These are phyloP conservation scores for Botrytis squamosa DNA, from an alignment of 2,329 filamentous ascomycete genomes.

Conservation along the genomic window DNA sequence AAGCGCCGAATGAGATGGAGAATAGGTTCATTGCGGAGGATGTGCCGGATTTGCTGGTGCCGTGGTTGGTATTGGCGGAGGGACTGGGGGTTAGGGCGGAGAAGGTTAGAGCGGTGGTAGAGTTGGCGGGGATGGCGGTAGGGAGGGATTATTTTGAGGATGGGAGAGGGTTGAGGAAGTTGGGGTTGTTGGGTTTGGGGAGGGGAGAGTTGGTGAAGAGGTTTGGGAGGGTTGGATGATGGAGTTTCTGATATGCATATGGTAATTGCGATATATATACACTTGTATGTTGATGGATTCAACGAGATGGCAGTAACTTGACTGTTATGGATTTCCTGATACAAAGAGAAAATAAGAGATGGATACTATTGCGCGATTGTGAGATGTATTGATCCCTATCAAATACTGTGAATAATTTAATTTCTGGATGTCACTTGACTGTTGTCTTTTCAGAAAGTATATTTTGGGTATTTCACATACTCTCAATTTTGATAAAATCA, in stretches of 20 bases:
- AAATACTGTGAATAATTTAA: neutral
- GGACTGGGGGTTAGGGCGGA: conserved; percentile 21
- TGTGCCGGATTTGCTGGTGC: conserved; percentile 26
- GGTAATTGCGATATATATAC: neutral
- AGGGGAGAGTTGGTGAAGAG: conserved; percentile 16
- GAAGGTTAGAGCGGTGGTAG: conserved; percentile 14
- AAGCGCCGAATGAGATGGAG: conserved; percentile 8
- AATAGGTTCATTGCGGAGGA: conserved; percentile 26
- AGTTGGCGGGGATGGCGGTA: conserved; percentile 19
- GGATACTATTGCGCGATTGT: neutral
- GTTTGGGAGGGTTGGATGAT: conserved; percentile 9
- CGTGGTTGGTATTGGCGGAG: conserved; percentile 23
- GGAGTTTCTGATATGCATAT: neutral
- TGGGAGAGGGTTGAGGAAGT: conserved; percentile 21
- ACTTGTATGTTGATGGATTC: neutral
- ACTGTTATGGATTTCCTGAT: neutral
- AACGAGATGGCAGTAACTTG: neutral
- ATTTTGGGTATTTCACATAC: neutral
- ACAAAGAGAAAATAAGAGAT: neutral
- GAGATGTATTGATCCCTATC: neutral
- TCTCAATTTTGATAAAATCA: neutral
- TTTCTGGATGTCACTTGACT: neutral
- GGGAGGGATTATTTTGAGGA: conserved; percentile 21
- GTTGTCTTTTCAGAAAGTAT: neutral
- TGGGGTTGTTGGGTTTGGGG: conserved; percentile 18